Percentiles rank a stretch among this genome's conserved stretches.
phyloP scores from a whole-genome alignment of 202 grass and related monocot species.

The Zoysia matrella region DNA sequence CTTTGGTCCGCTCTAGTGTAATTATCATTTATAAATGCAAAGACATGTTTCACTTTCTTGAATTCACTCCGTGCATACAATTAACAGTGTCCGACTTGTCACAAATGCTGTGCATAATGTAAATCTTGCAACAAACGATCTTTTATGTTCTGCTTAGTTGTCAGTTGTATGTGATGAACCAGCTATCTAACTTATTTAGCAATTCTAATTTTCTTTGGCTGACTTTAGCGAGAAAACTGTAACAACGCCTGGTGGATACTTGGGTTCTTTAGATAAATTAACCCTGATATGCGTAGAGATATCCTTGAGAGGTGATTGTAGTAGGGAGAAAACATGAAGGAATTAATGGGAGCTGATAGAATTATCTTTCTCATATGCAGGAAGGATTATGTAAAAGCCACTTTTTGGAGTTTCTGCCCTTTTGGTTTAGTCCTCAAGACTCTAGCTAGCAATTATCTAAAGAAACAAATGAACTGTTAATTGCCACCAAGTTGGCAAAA shows the following conservation, averaged over 20 bases:
- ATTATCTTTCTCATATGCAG: conserved; percentile 79
- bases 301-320: conserved; percentile 33
- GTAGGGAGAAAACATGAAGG: conserved; percentile 38
- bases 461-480: conserved; percentile 69
- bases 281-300: conserved; percentile 31
- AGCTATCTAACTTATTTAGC: conserved; percentile 3
- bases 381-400: conserved; percentile 64
- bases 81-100: not conserved
- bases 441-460: conserved; percentile 72
- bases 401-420: conserved; percentile 65
- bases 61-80: not conserved
- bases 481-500: conserved; percentile 62
- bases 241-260: conserved; percentile 9
- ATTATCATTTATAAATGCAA: conserved; percentile 5
- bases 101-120: conserved; percentile 14
- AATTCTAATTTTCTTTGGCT: conserved; percentile 12
- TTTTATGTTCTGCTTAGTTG: not conserved
- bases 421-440: conserved; percentile 65
- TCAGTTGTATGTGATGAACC: not conserved
- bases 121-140: conserved; percentile 23
- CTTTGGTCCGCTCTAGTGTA: not conserved
- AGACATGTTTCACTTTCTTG: conserved; percentile 1
- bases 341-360: conserved; percentile 78
- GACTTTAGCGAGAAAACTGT: not conserved
- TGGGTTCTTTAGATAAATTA: conserved; percentile 14